Evolutionary conservation across 306 rosid genomes (phyloP).

Genomic region (Trichosanthes cucumerina): DNA sequence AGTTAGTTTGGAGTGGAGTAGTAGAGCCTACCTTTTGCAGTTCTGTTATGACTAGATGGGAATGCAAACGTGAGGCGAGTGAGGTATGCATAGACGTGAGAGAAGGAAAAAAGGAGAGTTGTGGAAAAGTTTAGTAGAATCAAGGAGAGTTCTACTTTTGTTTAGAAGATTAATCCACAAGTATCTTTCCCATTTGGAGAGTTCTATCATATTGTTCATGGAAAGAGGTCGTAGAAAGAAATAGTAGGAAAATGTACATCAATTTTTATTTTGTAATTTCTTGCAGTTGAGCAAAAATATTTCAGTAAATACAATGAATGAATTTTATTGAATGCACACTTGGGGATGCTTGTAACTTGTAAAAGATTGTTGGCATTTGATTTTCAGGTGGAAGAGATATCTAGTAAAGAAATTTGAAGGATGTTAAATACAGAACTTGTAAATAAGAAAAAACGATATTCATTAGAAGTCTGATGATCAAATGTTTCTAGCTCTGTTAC

Average conservation of each 20-base stretch:
- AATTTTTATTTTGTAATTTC: neutral
- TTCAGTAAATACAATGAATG: neutral
- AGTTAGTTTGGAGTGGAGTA: neutral
- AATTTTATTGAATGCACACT: neutral
- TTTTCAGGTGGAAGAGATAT: neutral
- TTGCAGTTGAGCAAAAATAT: neutral
- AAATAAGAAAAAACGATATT: neutral
- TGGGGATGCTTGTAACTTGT: neutral
- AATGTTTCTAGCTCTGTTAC: neutral
- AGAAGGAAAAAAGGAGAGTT: neutral
- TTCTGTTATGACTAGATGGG: neutral
- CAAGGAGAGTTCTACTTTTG: neutral
- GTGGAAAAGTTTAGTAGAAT: neutral
- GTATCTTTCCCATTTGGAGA: neutral
- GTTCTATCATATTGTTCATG: neutral
- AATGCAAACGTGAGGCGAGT: neutral
- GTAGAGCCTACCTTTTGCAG: neutral
- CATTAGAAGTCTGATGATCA: neutral
- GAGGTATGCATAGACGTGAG: neutral
- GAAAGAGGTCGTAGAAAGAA: neutral
- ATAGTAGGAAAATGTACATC: neutral
- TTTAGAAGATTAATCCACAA: neutral
- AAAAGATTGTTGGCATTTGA: neutral
- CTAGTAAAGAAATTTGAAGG: neutral
- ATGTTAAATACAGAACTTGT: neutral